Base-by-base conservation (phyloP, 306 rosid genomes). In the Neltuma alba region DNA sequence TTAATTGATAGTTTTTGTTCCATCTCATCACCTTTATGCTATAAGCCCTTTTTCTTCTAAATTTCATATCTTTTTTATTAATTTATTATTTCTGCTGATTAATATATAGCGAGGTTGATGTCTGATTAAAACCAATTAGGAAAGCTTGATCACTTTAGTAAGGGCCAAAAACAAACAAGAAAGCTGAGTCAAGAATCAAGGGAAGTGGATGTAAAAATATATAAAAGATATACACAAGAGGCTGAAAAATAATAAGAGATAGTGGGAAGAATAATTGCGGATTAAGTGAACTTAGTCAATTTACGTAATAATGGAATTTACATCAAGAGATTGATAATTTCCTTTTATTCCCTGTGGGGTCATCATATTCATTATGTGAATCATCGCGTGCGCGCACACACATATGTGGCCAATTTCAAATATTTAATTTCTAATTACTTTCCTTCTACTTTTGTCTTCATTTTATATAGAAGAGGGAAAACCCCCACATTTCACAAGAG, bases 221-320 rank as follows among this genome's bases (percentile, higher is more conserved):
- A 11, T 25, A 57, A 23, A 55, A 57, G 13, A 21, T 57, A 57
- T 23, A 21, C 30, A 30, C 68, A 30, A 15, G n/a, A 30, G 20
- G 33, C 28, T 28, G 5, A 60, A 58, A 57, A 16, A 31, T 16
- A 31, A 30, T 31, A 30, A 30, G 68, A 62, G 68, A 31, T 62
- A 62, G 68, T 62, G 68, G 68, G 40, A 33, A 31, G 23, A 62
- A 62, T 62, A 28, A 62, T 62, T 62, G 67, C 31, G 68, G 41
- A 62, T 62, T 60, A 60, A 60, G n/a, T 60, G 66, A 60, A 60
- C 66, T 16, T 30, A 62, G 68, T 62, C 68, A 30, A 7, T 62
- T 62, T 62, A 15, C 0, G 41, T 15, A 7, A 62, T 62, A 14
- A 62, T 62, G 40, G 21, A 31, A 16, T 31, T 14, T 1, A 31